A percentile compares a stretch with the other conserved stretches of the same genome.
These are phyloP conservation scores for Aspergillus ustus DNA, from an alignment of 2,329 filamentous ascomycete species.

Conservation along the genomic window DNA sequence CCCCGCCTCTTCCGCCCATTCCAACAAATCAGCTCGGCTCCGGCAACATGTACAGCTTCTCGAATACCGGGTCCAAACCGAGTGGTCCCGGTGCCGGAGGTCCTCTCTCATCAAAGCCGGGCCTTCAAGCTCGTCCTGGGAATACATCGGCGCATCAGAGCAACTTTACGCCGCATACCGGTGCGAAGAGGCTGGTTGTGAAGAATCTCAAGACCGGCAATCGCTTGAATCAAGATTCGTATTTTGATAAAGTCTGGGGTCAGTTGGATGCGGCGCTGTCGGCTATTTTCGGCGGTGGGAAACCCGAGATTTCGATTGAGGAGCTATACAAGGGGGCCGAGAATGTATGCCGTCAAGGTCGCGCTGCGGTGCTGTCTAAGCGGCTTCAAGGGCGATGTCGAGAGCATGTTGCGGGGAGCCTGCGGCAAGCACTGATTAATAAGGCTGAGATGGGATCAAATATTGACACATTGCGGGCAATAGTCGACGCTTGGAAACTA, in stretches of 20 bases:
- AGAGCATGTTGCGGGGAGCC: slow-evolving; percentile 59
- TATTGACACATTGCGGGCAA: slow-evolving; percentile 66
- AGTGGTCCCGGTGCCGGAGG: slow-evolving; percentile 51
- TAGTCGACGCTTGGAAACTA: slow-evolving; percentile 69
- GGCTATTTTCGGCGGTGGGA: slow-evolving; percentile 70
- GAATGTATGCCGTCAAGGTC: slow-evolving; percentile 81
- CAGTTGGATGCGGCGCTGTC: slow-evolving; percentile 75
- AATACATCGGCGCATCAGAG: slow-evolving; percentile 42
- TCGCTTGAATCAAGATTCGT: slow-evolving; percentile 71
- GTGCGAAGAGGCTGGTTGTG: slow-evolving; percentile 85
- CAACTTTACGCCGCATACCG: slow-evolving; percentile 72
- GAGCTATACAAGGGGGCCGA: slow-evolving; percentile 89
- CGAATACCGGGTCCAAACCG: slow-evolving; percentile 42
- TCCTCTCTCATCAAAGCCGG: slow-evolving; percentile 34
- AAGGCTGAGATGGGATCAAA: slow-evolving; percentile 60
- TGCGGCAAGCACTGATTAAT: slow-evolving; percentile 65
- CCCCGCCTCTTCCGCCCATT: slow-evolving; percentile 19
- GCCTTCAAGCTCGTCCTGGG: slow-evolving; percentile 30
- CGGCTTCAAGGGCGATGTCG: slow-evolving; percentile 70
- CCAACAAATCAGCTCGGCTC: slow-evolving; percentile 29
- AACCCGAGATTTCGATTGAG: slow-evolving; percentile 76
- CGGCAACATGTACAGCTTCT: slow-evolving; percentile 61
- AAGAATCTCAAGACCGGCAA: slow-evolving; percentile 79
- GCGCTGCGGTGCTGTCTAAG: slow-evolving; percentile 69
- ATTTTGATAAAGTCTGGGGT: slow-evolving; percentile 75